Conservation (phyloP, 2,329 filamentous ascomycete species). For the Neonectria neomacrospora region DNA sequence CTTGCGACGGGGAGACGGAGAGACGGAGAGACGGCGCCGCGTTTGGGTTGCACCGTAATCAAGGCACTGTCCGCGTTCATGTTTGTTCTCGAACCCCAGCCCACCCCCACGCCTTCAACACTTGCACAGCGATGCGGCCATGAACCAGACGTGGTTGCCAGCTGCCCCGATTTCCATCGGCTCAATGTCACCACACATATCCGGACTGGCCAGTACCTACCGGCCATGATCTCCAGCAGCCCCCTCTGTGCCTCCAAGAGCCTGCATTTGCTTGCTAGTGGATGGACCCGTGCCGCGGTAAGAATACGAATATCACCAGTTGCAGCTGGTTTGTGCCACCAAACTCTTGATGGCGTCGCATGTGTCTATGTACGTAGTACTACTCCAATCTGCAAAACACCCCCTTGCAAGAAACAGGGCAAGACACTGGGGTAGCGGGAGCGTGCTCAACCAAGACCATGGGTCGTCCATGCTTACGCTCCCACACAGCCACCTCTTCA, state of each 20-base stretch:
- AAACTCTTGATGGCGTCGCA: conserved; percentile 13
- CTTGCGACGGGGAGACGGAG: neutral
- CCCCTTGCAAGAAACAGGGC: conserved; percentile 16
- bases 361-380: conserved; percentile 5
- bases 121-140: conserved; percentile 6
- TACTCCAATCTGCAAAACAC: conserved; percentile 8
- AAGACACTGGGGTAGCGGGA: conserved; percentile 18
- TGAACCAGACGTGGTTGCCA: conserved; percentile 1
- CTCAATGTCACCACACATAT: conserved; percentile 12
- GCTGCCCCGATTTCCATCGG: neutral
- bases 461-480: conserved; percentile 15
- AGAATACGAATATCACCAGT: neutral
- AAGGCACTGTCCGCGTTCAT: neutral
- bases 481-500: conserved; percentile 18
- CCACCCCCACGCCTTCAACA: conserved; percentile 23
- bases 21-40: neutral
- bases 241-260: neutral
- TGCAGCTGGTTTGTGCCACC: neutral
- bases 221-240: conserved; percentile 8
- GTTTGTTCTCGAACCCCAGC: conserved; percentile 12
- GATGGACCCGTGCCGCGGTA: neutral
- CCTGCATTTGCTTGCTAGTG: too few relatives aligned
- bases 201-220: conserved; percentile 2
- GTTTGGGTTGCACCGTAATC: conserved; percentile 8
- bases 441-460: conserved; percentile 10